Percentiles rank a stretch among this genome's conserved stretches.
These are phyloP conservation scores for Keithomyces neogunnii DNA, from an alignment of 2,329 filamentous ascomycete species.

Conservation along the genomic window DNA sequence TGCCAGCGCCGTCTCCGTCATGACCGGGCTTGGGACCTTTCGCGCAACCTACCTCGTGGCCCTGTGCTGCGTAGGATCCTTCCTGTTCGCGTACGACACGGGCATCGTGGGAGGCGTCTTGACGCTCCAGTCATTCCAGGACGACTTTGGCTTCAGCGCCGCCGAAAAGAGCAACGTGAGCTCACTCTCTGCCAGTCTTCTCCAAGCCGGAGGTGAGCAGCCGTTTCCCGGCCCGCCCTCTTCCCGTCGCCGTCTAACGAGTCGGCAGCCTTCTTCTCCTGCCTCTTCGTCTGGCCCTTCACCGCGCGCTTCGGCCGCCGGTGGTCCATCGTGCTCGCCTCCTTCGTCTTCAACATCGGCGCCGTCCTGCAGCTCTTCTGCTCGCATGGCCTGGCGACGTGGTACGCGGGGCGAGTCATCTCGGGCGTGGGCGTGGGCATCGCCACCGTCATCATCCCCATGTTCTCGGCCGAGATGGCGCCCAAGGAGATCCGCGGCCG, in stretches of 20 bases:
- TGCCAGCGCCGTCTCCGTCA: too few relatives aligned
- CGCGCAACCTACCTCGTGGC: constrained; percentile 28
- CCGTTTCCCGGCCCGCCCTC: too few relatives aligned
- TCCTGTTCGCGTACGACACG: constrained; percentile 34
- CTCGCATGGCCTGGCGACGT: constrained; percentile 25
- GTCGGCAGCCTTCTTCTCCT: constrained; percentile 30
- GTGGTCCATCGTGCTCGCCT: constrained; percentile 29
- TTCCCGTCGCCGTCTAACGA: too few relatives aligned
- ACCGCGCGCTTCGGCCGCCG: constrained; percentile 31
- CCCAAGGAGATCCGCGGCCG: constrained; percentile 36
- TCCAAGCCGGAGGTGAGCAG: constrained; percentile 21
- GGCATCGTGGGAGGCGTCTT: constrained; percentile 33
- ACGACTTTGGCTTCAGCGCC: constrained; percentile 26
- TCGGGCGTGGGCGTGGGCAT: constrained; percentile 28
- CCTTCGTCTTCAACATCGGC: constrained; percentile 35
- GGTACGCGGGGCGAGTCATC: constrained; percentile 30
- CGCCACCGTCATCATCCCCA: constrained; percentile 34
- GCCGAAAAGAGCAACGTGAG: constrained; percentile 22
- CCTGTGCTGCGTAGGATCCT: constrained; percentile 29
- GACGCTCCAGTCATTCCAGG: constrained; percentile 27
- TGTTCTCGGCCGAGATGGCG: constrained; percentile 36
- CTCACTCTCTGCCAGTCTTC: constrained; percentile 31
- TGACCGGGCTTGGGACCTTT: constrained; percentile 21
- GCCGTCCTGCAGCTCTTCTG: constrained; percentile 30
- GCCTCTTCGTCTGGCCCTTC: constrained; percentile 35